These are phyloP conservation scores for Macrolepiota albuminosa DNA, from an alignment of 768 basidiomycete genomes.

Conservation along the genomic window DNA sequence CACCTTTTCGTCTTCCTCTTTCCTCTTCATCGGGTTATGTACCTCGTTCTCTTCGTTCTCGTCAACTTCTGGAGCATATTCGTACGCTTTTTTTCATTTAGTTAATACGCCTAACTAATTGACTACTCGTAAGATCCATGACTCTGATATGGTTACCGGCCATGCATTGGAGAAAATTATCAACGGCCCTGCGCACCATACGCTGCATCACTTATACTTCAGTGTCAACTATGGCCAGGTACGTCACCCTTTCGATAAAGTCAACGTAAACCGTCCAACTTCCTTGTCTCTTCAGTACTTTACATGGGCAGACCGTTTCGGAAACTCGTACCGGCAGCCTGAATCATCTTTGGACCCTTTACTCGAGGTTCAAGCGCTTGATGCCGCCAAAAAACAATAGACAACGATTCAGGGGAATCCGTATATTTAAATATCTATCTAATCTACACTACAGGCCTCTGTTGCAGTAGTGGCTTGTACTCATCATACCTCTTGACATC, in stretches of 20 bases:
- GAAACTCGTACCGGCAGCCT: slow-evolving; percentile 88
- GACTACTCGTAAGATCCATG: slow-evolving; percentile 70
- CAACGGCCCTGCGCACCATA: slow-evolving; percentile 99
- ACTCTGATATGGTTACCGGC: slow-evolving; percentile 97
- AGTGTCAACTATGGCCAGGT: slow-evolving; percentile 95
- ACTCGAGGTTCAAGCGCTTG: slow-evolving; percentile 49
- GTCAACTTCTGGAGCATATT: slow-evolving; percentile 96
- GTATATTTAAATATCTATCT: slow-evolving; percentile 8
- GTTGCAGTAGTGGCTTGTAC: slow-evolving; percentile 5
- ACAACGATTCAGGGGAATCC: background rate
- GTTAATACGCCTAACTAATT: background rate
- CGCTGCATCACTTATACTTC: slow-evolving; percentile 94
- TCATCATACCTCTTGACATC: slow-evolving; percentile 3
- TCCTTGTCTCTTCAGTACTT: slow-evolving; percentile 65
- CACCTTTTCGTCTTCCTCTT: slow-evolving; percentile 89
- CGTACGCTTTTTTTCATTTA: slow-evolving; percentile 38
- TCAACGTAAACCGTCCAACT: background rate
- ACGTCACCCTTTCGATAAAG: slow-evolving; percentile 14
- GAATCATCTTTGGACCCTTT: slow-evolving; percentile 80
- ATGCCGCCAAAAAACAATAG: slow-evolving; percentile 20
- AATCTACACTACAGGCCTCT: slow-evolving; percentile 6
- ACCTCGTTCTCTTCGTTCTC: slow-evolving; percentile 81
- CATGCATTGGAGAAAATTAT: slow-evolving; percentile 84
- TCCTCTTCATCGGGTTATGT: slow-evolving; percentile 82
- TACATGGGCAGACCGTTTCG: slow-evolving; percentile 85